Evolutionary conservation across 495 filamentous ascomycete species (phyloP).

Genomic region (Chaetomium tenue): DNA sequence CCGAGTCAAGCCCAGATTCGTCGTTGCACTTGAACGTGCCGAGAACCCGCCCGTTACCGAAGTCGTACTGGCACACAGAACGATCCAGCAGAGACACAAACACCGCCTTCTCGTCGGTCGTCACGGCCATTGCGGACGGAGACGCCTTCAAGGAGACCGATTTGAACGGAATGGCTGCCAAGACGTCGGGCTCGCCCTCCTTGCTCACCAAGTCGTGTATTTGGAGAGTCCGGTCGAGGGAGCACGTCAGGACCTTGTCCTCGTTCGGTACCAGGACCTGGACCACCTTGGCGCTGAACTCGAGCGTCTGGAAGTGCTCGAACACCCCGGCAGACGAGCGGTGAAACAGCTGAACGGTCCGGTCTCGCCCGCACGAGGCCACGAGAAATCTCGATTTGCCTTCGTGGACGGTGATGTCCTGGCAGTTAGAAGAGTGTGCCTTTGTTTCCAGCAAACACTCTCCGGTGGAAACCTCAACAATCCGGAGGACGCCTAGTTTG

Average conservation of each 20-base stretch:
- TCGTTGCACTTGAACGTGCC: conserved; percentile 79
- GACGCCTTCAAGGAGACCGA: conserved; percentile 81
- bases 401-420: conserved; percentile 69
- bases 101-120: conserved; percentile 61
- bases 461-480: conserved; percentile 50
- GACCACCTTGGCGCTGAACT: conserved; percentile 49
- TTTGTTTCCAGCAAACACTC: conserved; percentile 63
- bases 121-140: conserved; percentile 74
- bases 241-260: conserved; percentile 76
- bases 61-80: conserved; percentile 71
- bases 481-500: conserved; percentile 74
- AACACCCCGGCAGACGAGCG: conserved; percentile 48
- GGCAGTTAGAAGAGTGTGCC: conserved; percentile 84
- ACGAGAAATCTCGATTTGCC: conserved; percentile 57
- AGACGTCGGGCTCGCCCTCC: conserved; percentile 62
- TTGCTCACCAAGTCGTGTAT: conserved; percentile 73
- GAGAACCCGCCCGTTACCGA: conserved; percentile 65
- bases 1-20: conserved; percentile 71
- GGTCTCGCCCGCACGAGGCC: conserved; percentile 80
- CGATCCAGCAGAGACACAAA: conserved; percentile 80
- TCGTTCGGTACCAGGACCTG: conserved; percentile 48
- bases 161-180: conserved; percentile 72
- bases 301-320: conserved; percentile 53
- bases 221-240: conserved; percentile 80
- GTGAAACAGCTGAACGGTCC: conserved; percentile 84